Base-by-base conservation (phyloP, 768 basidiomycete species). In the Daedaleopsis sinensis region DNA sequence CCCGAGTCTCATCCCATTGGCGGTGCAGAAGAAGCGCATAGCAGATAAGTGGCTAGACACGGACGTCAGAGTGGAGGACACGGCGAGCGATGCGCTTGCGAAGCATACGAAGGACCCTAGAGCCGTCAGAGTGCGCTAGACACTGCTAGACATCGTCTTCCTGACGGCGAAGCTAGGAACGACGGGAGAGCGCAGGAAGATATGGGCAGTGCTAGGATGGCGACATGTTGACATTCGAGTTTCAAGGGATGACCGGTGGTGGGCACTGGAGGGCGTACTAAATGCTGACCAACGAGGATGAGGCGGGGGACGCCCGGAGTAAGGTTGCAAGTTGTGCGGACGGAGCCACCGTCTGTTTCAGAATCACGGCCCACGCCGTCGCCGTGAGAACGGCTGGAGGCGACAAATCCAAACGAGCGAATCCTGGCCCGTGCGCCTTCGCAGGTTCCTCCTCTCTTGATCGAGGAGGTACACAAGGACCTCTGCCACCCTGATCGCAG, bases 301-400 rank as follows among this genome's bases (percentile, higher is more conserved):
- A 21, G 50, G 61, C 55, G 23, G 50, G 57, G 57, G 50, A 24
- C 42, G 43, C 44, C 61, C 24, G 50, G 19, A n/a, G 50, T 47
- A 57, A 57, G 50, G 55, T 23, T 62, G 51, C 43, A 35, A 37
- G 39, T 42, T 38, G n/a, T n/a, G n/a, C n/a, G 44, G 48, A 38
- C 61, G 49, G 47, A 50, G 43, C 27, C 27, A 32, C 27, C 27
- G 49, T 49, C 50, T 19, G 61, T 63, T 63, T 63, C 62, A 63
- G 62, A 63, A 63, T 55, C 62, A 63, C 62, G 52, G 15, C 23
- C 19, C 47, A 24, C 35, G 60, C 55, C 51, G 61, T 62, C 61
- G 61, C 47, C 27, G 55, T 62, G 61, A 53, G 61, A 62, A 62
- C 61, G 55, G 55, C 18, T 32, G 51, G 52, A 57, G 43, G 44